Evolutionary conservation across 768 basidiomycete species (phyloP).

Genomic region (Pseudohyphozyma bogoriensis): DNA sequence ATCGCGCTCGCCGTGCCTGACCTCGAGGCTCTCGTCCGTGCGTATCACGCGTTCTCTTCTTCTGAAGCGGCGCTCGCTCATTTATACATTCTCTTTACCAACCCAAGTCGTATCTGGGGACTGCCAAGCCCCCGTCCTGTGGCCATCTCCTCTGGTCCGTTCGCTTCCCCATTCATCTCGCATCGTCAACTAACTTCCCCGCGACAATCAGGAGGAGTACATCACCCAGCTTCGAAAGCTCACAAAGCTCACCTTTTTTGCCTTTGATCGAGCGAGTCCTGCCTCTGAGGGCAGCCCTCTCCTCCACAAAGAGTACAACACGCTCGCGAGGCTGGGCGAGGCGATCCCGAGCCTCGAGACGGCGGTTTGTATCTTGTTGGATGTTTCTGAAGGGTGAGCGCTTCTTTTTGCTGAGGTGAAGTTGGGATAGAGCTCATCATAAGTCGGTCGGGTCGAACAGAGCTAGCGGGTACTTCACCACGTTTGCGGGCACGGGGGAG

Average conservation of each 20-base stretch:
- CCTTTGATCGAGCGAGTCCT: conserved; percentile 16
- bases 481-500: background rate
- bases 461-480: conserved; percentile 9
- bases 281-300: background rate
- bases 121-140: background rate
- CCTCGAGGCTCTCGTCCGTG: conserved; percentile 8
- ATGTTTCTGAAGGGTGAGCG: conserved; percentile 20
- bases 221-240: conserved; percentile 4
- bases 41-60: too few relatives aligned
- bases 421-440: background rate
- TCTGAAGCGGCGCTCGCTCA: too few relatives aligned
- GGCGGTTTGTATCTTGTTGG: conserved; percentile 17
- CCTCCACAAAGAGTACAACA: conserved; percentile 5
- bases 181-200: background rate
- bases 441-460: background rate
- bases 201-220: conserved; percentile 9
- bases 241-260: conserved; percentile 14
- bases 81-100: too few relatives aligned
- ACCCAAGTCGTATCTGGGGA: conserved; percentile 14
- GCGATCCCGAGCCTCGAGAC: background rate
- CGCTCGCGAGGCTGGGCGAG: conserved; percentile 1
- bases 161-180: background rate
- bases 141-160: conserved; percentile 15
- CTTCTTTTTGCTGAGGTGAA: background rate
- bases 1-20: background rate